A percentile compares a stretch with the other conserved stretches of the same genome.
Evolutionary conservation across 192 early-diverging fungal genomes (phyloP).

Genomic region (Podila minutissima): DNA sequence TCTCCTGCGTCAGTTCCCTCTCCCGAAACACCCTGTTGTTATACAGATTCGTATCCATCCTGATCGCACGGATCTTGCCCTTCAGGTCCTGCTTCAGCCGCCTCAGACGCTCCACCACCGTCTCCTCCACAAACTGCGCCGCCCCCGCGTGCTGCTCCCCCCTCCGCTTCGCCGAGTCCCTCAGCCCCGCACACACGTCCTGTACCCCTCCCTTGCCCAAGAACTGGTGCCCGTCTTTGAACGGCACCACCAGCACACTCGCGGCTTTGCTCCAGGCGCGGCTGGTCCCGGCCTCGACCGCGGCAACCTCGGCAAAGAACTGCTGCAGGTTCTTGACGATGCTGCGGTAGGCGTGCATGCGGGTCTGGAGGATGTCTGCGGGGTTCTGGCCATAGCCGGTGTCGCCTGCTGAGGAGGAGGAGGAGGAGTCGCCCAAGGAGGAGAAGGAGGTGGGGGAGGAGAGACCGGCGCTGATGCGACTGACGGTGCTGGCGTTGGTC

Average conservation of each 20-base stretch:
- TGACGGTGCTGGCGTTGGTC: constrained; percentile 21
- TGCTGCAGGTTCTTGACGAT: constrained; percentile 49
- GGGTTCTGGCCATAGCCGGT: constrained; percentile 44
- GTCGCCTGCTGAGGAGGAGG: constrained; percentile 12
- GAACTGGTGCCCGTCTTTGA: constrained; percentile 51
- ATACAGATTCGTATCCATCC: constrained; percentile 33
- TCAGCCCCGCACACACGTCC: constrained; percentile 44
- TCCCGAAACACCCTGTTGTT: constrained; percentile 52
- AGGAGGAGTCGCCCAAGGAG: too few species aligned
- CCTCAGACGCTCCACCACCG: constrained; percentile 39
- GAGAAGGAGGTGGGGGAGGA: too few species aligned
- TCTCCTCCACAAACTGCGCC: constrained; percentile 44
- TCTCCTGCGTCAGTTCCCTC: constrained; percentile 53
- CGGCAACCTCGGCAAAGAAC: constrained; percentile 51
- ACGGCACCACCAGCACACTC: constrained; percentile 25
- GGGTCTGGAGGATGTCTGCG: constrained; percentile 45
- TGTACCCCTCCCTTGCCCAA: constrained; percentile 47
- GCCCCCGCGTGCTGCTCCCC: constrained; percentile 45
- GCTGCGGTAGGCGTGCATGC: constrained; percentile 43
- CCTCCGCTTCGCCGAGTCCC: constrained; percentile 36
- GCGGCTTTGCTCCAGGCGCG: constrained; percentile 35
- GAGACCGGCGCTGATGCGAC: constrained; percentile 16
- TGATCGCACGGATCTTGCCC: constrained; percentile 48
- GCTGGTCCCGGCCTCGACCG: constrained; percentile 31
- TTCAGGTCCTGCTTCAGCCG: constrained; percentile 56